These are phyloP conservation scores for Gastrodia elata DNA, from an alignment of 106 monocot species.

Conservation along the genomic window DNA sequence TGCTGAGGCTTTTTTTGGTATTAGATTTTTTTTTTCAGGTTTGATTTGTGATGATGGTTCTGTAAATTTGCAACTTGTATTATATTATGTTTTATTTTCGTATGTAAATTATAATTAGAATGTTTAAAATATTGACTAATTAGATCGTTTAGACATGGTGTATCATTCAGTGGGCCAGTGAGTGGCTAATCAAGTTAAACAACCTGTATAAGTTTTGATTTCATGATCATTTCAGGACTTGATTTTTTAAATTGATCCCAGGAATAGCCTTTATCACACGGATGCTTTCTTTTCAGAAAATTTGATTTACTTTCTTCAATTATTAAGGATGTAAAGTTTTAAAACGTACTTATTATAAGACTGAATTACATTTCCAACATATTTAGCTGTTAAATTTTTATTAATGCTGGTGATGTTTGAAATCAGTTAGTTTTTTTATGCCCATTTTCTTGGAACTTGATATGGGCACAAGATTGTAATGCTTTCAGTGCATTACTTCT, in stretches of 20 bases:
- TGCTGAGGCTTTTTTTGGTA: background rate
- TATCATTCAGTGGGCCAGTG: background rate
- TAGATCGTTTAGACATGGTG: background rate
- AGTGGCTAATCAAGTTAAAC: background rate
- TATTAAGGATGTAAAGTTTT: background rate
- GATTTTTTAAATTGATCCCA: background rate
- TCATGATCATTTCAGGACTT: background rate
- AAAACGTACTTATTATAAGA: background rate
- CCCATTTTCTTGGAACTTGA: background rate
- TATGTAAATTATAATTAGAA: background rate
- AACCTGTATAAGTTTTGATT: background rate
- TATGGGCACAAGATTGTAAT: background rate
- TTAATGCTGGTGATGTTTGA: background rate
- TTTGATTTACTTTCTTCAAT: background rate
- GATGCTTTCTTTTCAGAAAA: background rate
- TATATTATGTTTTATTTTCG: background rate
- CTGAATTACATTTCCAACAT: background rate
- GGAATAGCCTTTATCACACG: background rate
- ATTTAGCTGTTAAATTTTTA: background rate
- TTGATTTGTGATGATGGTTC: background rate
- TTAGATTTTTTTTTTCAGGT: background rate
- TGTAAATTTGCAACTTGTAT: background rate
- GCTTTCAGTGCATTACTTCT: background rate
- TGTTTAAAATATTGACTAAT: background rate
- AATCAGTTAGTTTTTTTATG: background rate